Percentiles rank a stretch among this genome's conserved stretches.
These are phyloP conservation scores for Vigna reflexopilosa DNA, from an alignment of 306 rosid species.

Conservation along the genomic window DNA sequence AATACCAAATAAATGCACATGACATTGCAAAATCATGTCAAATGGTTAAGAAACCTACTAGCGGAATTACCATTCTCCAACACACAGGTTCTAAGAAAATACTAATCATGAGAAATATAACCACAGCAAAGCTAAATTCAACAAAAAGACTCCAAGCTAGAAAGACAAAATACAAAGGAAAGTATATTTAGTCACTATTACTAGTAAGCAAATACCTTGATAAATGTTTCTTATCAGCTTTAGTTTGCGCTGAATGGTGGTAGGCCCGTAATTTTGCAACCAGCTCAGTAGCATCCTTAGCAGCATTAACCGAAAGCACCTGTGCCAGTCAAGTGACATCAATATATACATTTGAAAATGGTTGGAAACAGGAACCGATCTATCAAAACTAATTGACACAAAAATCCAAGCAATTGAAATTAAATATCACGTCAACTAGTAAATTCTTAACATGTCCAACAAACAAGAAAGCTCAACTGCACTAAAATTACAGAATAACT, in stretches of 20 bases:
- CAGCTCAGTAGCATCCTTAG: constrained; percentile 95
- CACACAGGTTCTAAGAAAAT: constrained; percentile 13
- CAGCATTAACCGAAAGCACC: constrained; percentile 98
- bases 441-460: not conserved
- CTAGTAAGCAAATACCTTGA: constrained; percentile 67
- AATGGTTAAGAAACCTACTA: not conserved
- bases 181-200: not conserved
- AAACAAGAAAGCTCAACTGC: not conserved
- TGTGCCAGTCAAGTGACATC: constrained; percentile 47
- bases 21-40: constrained; percentile 4
- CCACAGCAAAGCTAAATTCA: not conserved
- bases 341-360: constrained; percentile 4
- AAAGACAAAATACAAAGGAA: not conserved
- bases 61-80: not conserved
- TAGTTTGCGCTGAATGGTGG: constrained; percentile 89
- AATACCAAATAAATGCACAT: constrained; percentile 14
- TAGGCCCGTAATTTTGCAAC: constrained; percentile 90
- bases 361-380: not conserved
- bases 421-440: not conserved
- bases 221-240: constrained; percentile 85
- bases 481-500: not conserved
- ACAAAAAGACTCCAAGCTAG: not conserved
- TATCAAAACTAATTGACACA: not conserved
- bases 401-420: not conserved
- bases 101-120: not conserved